Percentiles rank a stretch among this genome's conserved stretches.
These are phyloP conservation scores for Phaseolus lunatus DNA, from an alignment of 306 rosid species.

Conservation along the genomic window DNA sequence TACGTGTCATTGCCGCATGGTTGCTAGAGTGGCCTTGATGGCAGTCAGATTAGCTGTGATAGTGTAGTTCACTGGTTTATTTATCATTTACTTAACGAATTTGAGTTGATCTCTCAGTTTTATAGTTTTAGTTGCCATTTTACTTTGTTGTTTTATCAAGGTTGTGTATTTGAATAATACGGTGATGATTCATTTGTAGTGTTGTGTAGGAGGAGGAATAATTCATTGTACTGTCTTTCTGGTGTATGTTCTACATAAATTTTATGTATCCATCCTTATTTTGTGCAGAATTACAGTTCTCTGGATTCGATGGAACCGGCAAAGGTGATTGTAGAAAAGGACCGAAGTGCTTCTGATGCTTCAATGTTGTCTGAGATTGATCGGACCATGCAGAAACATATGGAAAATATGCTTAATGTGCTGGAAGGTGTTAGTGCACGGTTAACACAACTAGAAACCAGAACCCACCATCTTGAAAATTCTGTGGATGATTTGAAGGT, in stretches of 20 bases:
- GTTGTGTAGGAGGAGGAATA: slow-evolving; percentile 6
- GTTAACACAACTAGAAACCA: slow-evolving; percentile 78
- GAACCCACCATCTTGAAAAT: slow-evolving; percentile 75
- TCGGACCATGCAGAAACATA: slow-evolving; percentile 71
- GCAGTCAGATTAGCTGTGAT: too few relatives aligned
- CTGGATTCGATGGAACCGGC: slow-evolving; percentile 74
- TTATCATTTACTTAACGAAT: not conserved
- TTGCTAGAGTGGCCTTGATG: too few relatives aligned
- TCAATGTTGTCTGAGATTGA: slow-evolving; percentile 77
- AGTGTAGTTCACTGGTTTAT: not conserved
- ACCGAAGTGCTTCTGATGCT: slow-evolving; percentile 55
- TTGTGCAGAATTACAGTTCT: slow-evolving; percentile 70
- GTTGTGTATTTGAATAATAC: slow-evolving; percentile 17
- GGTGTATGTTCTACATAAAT: slow-evolving; percentile 18
- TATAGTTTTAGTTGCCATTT: slow-evolving; percentile 14
- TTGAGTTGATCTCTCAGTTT: not conserved
- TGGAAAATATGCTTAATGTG: slow-evolving; percentile 71
- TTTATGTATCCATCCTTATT: slow-evolving; percentile 36
- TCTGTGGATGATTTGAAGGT: slow-evolving; percentile 82
- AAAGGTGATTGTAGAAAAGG: slow-evolving; percentile 64
- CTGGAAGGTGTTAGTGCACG: slow-evolving; percentile 86
- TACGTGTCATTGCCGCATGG: too few relatives aligned
- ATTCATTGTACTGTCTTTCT: slow-evolving; percentile 10
- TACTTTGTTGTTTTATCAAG: slow-evolving; percentile 8
- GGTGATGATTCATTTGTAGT: slow-evolving; percentile 30